A percentile compares a stretch with the other conserved stretches of the same genome.
Conservation (phyloP, 2,329 filamentous ascomycete species). For the Aureobasidium sp. region DNA sequence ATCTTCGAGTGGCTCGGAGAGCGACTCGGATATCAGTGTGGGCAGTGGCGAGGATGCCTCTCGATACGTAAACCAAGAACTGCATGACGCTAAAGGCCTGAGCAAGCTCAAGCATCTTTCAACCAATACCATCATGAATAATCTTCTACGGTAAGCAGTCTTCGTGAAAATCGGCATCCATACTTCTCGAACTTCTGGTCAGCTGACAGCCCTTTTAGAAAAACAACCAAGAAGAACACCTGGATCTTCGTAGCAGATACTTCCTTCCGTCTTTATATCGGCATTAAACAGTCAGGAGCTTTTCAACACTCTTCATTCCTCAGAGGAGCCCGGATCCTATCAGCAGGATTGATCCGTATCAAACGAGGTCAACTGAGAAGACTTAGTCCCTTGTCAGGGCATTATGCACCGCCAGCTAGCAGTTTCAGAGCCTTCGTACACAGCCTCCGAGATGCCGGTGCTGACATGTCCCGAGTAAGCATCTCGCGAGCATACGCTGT, state of each 20-base stretch:
- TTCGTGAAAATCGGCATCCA: background rate
- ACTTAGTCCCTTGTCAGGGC: slow-evolving; percentile 62
- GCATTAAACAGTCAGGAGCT: slow-evolving; percentile 79
- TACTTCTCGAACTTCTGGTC: background rate
- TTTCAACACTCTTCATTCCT: slow-evolving; percentile 92
- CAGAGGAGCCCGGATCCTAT: slow-evolving; percentile 70
- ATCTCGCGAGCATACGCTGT: slow-evolving; percentile 78
- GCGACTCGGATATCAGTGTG: slow-evolving; percentile 35
- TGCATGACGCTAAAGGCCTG: slow-evolving; percentile 54
- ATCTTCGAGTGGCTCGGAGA: slow-evolving; percentile 23
- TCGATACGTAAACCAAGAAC: slow-evolving; percentile 58
- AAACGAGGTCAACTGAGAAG: slow-evolving; percentile 70
- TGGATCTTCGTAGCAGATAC: slow-evolving; percentile 94
- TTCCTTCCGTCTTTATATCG: slow-evolving; percentile 75
- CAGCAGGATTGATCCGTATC: slow-evolving; percentile 79
- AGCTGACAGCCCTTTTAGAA: slow-evolving; percentile 25
- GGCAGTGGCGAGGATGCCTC: slow-evolving; percentile 54
- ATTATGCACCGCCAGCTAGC: slow-evolving; percentile 75
- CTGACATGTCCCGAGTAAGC: slow-evolving; percentile 70
- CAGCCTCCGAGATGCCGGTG: slow-evolving; percentile 62
- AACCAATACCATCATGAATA: slow-evolving; percentile 67
- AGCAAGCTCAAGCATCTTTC: slow-evolving; percentile 60
- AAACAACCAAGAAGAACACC: slow-evolving; percentile 75
- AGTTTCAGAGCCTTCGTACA: slow-evolving; percentile 80
- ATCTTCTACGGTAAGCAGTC: slow-evolving; percentile 52